Conservation (phyloP, 306 rosid genomes). For the Cicer arietinum region DNA sequence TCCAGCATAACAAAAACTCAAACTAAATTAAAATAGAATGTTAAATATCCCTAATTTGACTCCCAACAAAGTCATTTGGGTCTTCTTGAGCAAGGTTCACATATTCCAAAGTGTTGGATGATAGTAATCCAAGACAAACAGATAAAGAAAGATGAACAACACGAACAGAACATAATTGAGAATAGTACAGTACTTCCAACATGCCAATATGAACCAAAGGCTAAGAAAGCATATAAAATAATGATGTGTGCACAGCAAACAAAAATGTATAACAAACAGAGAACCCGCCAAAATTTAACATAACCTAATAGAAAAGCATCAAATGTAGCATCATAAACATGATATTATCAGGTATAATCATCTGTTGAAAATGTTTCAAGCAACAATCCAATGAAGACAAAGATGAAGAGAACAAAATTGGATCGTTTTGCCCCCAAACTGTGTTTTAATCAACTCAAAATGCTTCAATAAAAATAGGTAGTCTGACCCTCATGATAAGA, state of each 20-base stretch:
- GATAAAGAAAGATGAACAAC: too few relatives aligned
- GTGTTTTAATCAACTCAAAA: background rate
- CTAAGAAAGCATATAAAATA: background rate
- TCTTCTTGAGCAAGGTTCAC: too few relatives aligned
- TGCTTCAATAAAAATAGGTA: background rate
- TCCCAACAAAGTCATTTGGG: too few relatives aligned
- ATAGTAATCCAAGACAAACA: too few relatives aligned
- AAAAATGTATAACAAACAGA: background rate
- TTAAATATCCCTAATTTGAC: too few relatives aligned
- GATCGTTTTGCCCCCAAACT: background rate
- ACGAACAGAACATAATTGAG: too few relatives aligned
- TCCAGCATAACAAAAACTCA: too few relatives aligned
- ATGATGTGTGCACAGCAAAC: background rate
- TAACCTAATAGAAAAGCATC: background rate
- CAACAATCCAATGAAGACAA: background rate
- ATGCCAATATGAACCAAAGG: background rate
- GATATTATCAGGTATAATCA: slow-evolving; percentile 4
- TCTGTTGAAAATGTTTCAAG: background rate
- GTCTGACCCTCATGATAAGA: too few relatives aligned
- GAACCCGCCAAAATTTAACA: background rate
- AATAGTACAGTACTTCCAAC: too few relatives aligned
- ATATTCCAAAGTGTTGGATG: too few relatives aligned
- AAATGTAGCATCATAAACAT: background rate
- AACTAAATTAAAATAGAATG: too few relatives aligned
- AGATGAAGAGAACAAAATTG: background rate